phyloP scores from a whole-genome alignment of 192 early-diverging fungal species.

The Ramicandelaber brevisporus region DNA sequence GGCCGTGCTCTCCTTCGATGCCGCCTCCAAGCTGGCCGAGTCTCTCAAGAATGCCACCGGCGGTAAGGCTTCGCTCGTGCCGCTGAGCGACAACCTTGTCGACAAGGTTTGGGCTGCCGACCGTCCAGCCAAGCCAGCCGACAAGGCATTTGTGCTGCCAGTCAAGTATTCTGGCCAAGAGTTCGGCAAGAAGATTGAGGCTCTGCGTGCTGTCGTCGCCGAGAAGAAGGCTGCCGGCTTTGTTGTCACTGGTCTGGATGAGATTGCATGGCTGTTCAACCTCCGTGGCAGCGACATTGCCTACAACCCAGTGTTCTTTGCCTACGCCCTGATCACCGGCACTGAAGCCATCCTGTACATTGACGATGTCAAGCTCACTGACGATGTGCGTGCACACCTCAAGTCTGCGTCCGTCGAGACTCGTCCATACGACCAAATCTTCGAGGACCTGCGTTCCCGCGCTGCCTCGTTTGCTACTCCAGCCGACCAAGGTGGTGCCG shows the following conservation, averaged over 20 bases:
- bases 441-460: constrained; percentile 33
- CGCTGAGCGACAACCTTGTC: constrained; percentile 56
- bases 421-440: constrained; percentile 49
- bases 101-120: constrained; percentile 56
- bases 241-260: constrained; percentile 73
- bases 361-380: constrained; percentile 38
- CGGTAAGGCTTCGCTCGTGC: constrained; percentile 26
- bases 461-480: constrained; percentile 2
- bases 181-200: constrained; percentile 35
- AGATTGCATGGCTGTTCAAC: constrained; percentile 94
- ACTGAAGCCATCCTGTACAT: constrained; percentile 47
- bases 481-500: constrained; percentile 2
- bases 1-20: constrained; percentile 52
- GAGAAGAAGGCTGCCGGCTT: constrained; percentile 41
- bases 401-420: constrained; percentile 26
- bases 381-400: constrained; percentile 32
- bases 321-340: constrained; percentile 63
- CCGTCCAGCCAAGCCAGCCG: constrained; percentile 44
- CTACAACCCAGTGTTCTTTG: constrained; percentile 92
- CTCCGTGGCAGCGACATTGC: constrained; percentile 84
- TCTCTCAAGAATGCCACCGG: constrained; percentile 27
- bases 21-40: constrained; percentile 26
- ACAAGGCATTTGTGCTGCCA: constrained; percentile 36
- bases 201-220: constrained; percentile 35
- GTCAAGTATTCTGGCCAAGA: constrained; percentile 36